Evolutionary conservation across 2,329 filamentous ascomycete genomes (phyloP).

Genomic region (Fragosphaeria purpurea): DNA sequence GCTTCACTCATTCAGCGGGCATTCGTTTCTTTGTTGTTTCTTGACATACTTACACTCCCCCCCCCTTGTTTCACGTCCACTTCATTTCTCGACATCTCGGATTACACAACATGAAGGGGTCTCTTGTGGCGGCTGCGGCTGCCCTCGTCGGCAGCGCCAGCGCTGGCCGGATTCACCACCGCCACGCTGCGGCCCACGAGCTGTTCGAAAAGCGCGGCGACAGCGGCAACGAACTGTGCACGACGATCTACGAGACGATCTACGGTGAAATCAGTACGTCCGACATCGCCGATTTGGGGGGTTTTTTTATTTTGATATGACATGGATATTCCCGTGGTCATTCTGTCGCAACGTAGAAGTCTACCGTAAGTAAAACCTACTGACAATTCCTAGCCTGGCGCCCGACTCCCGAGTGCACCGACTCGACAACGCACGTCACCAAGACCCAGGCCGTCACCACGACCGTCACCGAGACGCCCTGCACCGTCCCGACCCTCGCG

Average conservation of each 20-base stretch:
- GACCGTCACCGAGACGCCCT: conserved; percentile 26
- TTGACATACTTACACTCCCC: conserved; percentile 1
- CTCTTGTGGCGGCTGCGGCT: conserved; percentile 54
- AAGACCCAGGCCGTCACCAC: conserved; percentile 2
- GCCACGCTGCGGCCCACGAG: conserved; percentile 33
- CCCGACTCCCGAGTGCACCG: background rate
- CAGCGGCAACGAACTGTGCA: conserved; percentile 46
- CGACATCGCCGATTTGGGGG: no score
- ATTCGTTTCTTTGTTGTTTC: conserved; percentile 44
- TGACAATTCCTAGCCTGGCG: background rate
- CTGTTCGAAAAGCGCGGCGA: conserved; percentile 41
- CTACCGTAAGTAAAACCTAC: no score
- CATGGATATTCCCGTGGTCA: no score
- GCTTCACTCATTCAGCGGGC: conserved; percentile 87
- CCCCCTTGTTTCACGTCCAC: conserved; percentile 7
- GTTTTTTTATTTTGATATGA: no score
- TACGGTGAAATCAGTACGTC: conserved; percentile 47
- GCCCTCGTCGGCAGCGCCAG: conserved; percentile 47
- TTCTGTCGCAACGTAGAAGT: no score
- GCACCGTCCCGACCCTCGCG: conserved; percentile 39
- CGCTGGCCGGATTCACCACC: conserved; percentile 48
- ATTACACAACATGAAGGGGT: conserved; percentile 60
- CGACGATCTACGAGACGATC: conserved; percentile 62
- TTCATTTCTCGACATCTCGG: conserved; percentile 11
- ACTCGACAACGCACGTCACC: conserved; percentile 4